phyloP scores from a whole-genome alignment of 805 yeast genomes.

The Lipomyces spencermartinsiae region DNA sequence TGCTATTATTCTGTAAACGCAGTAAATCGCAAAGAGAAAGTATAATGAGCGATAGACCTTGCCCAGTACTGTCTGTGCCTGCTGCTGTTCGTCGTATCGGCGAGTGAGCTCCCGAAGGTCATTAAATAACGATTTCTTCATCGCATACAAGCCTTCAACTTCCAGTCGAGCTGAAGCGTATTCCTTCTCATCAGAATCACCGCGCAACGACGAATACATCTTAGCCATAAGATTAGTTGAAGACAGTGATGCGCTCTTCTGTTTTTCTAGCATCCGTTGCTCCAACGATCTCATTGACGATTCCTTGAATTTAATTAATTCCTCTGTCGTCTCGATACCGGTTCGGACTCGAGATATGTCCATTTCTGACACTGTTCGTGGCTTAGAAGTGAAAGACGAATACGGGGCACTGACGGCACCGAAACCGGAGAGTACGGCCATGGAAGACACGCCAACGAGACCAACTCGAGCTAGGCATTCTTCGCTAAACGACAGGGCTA shows the following conservation, averaged over 20 bases:
- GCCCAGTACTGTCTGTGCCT: slow-evolving; percentile 45
- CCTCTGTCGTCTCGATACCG: slow-evolving; percentile 45
- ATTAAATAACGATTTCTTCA: slow-evolving; percentile 44
- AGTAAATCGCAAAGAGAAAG: slow-evolving; percentile 48
- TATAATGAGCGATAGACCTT: slow-evolving; percentile 41
- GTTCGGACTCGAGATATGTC: slow-evolving; percentile 44
- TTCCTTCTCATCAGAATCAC: slow-evolving; percentile 37
- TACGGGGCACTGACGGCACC: slow-evolving; percentile 52
- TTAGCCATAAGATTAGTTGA: slow-evolving; percentile 44
- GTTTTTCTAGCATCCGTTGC: slow-evolving; percentile 41
- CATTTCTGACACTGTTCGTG: slow-evolving; percentile 41
- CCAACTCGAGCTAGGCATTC: slow-evolving; percentile 47
- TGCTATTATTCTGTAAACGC: slow-evolving; percentile 50
- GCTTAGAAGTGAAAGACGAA: slow-evolving; percentile 44
- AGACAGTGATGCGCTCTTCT: slow-evolving; percentile 31
- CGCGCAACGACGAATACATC: slow-evolving; percentile 40
- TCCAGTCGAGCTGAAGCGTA: slow-evolving; percentile 41
- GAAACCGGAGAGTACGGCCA: slow-evolving; percentile 51
- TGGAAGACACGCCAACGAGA: slow-evolving; percentile 50
- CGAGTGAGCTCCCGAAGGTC: slow-evolving; percentile 43
- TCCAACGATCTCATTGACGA: slow-evolving; percentile 37
- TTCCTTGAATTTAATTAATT: slow-evolving; percentile 42
- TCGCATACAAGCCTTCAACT: slow-evolving; percentile 46
- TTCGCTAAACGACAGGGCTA: slow-evolving; percentile 35
- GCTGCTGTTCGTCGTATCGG: slow-evolving; percentile 41